These are phyloP conservation scores for Ceratobasidium sp. DNA, from an alignment of 1,284 basidiomycete species.

Conservation along the genomic window DNA sequence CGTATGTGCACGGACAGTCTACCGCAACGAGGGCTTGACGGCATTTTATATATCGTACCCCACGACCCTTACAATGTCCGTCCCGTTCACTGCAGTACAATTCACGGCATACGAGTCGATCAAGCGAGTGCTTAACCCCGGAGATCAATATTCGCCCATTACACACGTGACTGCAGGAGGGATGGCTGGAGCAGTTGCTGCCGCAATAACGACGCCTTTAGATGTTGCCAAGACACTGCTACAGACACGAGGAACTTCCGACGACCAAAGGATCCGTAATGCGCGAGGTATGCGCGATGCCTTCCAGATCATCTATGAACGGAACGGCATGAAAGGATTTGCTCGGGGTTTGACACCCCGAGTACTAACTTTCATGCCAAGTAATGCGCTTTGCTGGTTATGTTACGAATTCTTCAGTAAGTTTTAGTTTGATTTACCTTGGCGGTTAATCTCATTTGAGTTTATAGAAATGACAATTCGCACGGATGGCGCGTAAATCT, in stretches of 20 bases:
- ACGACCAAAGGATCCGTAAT: constrained; percentile 82
- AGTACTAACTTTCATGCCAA: constrained; percentile 95
- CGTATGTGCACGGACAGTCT: constrained; percentile 83
- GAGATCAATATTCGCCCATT: constrained; percentile 84
- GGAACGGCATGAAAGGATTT: constrained; percentile 88
- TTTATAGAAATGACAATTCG: constrained; percentile 33
- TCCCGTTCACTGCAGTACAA: constrained; percentile 98
- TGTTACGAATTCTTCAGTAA: constrained; percentile 96
- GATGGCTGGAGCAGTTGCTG: constrained; percentile 91
- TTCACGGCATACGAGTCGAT: constrained; percentile 97
- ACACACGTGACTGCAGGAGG: constrained; percentile 93
- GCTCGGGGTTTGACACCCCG: constrained; percentile 87
- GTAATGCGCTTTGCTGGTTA: constrained; percentile 97
- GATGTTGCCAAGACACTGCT: constrained; percentile 99
- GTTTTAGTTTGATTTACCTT: constrained; percentile 49
- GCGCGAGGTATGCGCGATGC: constrained; percentile 89
- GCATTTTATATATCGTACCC: constrained; percentile 99
- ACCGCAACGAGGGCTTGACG: constrained; percentile 81
- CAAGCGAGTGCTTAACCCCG: constrained; percentile 87
- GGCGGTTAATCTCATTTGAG: neutral
- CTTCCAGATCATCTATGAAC: constrained; percentile 82
- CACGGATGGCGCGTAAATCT: constrained; percentile 21
- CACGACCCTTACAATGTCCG: constrained; percentile 94
- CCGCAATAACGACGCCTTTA: constrained; percentile 93
- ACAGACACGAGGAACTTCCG: constrained; percentile 89